Evolutionary conservation across 352 stramenopile species (phyloP).

Genomic region (Globisporangium mamillatum): DNA sequence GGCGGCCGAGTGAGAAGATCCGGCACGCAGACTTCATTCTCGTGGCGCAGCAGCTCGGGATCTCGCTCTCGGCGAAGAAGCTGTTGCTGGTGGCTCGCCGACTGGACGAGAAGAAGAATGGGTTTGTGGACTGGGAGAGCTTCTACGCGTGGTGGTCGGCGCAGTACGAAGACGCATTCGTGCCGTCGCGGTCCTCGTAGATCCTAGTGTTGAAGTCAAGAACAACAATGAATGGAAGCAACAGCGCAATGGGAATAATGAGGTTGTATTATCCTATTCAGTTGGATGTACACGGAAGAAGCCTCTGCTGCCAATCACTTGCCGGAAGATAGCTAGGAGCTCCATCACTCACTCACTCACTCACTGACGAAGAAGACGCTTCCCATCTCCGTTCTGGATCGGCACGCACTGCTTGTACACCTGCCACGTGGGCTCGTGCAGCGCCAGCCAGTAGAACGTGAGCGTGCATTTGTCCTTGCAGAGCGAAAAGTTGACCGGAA

Average conservation of each 20-base stretch:
- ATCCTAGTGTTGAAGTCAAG: background rate
- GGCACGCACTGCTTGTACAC: slow-evolving; percentile 25
- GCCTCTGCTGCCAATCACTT: background rate
- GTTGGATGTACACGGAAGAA: background rate
- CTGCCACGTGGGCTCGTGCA: slow-evolving; percentile 23
- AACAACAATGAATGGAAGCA: background rate
- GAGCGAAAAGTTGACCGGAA: slow-evolving; percentile 28
- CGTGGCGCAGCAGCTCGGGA: slow-evolving; percentile 40
- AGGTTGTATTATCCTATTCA: background rate
- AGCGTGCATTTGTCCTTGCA: slow-evolving; percentile 23
- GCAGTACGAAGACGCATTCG: slow-evolving; percentile 28
- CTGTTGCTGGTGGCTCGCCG: slow-evolving; percentile 39
- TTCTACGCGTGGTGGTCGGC: slow-evolving; percentile 69
- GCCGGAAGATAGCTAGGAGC: background rate
- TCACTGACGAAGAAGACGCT: slow-evolving; percentile 9
- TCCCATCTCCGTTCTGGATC: slow-evolving; percentile 7
- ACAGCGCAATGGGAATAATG: background rate
- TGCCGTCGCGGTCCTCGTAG: background rate
- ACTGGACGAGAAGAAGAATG: slow-evolving; percentile 51
- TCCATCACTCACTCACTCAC: background rate
- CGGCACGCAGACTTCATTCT: slow-evolving; percentile 49
- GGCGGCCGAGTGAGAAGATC: slow-evolving; percentile 19
- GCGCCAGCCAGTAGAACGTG: slow-evolving; percentile 27
- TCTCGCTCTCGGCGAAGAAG: slow-evolving; percentile 39
- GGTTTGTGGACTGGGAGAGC: slow-evolving; percentile 51